These are phyloP conservation scores for Mycosarcoma maydis DNA, from an alignment of 1,284 basidiomycete genomes.

Conservation along the genomic window DNA sequence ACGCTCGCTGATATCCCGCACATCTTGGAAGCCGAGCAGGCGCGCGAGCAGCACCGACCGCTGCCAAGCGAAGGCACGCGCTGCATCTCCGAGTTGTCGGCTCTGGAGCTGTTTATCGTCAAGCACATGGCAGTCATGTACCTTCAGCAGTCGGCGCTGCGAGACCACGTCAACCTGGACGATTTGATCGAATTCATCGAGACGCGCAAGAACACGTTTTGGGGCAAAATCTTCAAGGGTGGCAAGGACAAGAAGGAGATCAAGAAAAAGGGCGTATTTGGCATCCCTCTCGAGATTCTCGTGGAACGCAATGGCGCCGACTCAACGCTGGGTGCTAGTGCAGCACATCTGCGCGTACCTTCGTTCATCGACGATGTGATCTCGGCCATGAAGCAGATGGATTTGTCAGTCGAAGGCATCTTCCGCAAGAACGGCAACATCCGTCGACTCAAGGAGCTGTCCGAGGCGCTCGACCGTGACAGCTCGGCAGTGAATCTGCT, in stretches of 20 bases:
- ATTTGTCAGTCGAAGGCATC: conserved; percentile 98
- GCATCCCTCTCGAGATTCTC: conserved; percentile 89
- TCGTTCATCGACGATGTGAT: conserved; percentile 98
- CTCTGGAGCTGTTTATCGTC: conserved; percentile 87
- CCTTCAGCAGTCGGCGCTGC: conserved; percentile 78
- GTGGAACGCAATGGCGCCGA: conserved; percentile 96
- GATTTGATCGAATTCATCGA: conserved; percentile 94
- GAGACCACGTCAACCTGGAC: conserved; percentile 79
- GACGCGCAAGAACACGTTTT: conserved; percentile 91
- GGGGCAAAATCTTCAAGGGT: conserved; percentile 96
- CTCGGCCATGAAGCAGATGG: conserved; percentile 99
- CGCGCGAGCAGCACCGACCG: conserved; percentile 79
- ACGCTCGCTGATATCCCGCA: conserved; percentile 97
- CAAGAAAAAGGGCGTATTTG: conserved; percentile 77
- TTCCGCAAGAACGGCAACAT: conserved; percentile 99
- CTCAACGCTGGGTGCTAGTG: conserved; percentile 88
- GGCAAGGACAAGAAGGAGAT: conserved; percentile 76
- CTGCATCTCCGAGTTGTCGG: conserved; percentile 83
- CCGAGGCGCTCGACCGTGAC: conserved; percentile 92
- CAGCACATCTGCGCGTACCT: conserved; percentile 84
- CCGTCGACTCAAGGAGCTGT: conserved; percentile 85
- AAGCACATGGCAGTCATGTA: conserved; percentile 89
- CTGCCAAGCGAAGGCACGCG: conserved; percentile 78
- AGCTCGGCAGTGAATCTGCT: conserved; percentile 82
- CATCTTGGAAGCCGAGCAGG: conserved; percentile 88